Percentiles rank a stretch among this genome's conserved stretches.
phyloP scores from a whole-genome alignment of 1,284 basidiomycete genomes.

The Cryptococcus sp. region DNA sequence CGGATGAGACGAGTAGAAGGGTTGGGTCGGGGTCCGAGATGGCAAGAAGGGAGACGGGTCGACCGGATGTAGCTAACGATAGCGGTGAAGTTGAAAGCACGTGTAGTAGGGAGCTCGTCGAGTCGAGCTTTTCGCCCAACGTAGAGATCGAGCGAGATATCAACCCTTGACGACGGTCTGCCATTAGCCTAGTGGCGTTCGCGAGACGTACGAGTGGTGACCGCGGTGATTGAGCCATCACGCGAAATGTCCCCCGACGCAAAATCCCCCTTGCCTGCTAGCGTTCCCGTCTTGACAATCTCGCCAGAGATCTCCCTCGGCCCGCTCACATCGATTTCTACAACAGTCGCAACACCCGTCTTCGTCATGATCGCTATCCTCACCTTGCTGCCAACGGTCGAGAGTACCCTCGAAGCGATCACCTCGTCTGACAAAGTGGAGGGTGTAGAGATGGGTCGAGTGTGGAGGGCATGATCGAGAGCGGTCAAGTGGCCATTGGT shows the following conservation, averaged over 20 bases:
- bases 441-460: conserved; percentile 1
- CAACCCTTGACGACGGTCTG: neutral
- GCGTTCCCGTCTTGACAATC: neutral
- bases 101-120: neutral
- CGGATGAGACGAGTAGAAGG: conserved; percentile 27
- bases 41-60: conserved; percentile 21
- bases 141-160: conserved; percentile 6
- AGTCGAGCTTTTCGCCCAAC: neutral
- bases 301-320: conserved; percentile 1
- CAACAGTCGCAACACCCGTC: conserved; percentile 8
- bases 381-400: neutral
- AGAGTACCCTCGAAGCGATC: conserved; percentile 11
- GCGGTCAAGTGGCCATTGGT: conserved; percentile 11
- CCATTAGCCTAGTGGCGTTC: no score
- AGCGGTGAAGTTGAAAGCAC: neutral
- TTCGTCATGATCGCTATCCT: conserved; percentile 9
- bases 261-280: neutral
- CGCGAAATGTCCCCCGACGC: neutral
- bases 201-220: neutral
- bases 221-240: neutral
- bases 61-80: conserved; percentile 19
- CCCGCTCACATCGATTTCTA: conserved; percentile 4
- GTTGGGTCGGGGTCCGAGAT: conserved; percentile 21
- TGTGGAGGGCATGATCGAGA: conserved; percentile 9
- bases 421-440: neutral